A percentile compares a stretch with the other conserved stretches of the same genome.
phyloP scores from a whole-genome alignment of 371 early-diverging fungal species.

The Apophysomyces trapeziformis region DNA sequence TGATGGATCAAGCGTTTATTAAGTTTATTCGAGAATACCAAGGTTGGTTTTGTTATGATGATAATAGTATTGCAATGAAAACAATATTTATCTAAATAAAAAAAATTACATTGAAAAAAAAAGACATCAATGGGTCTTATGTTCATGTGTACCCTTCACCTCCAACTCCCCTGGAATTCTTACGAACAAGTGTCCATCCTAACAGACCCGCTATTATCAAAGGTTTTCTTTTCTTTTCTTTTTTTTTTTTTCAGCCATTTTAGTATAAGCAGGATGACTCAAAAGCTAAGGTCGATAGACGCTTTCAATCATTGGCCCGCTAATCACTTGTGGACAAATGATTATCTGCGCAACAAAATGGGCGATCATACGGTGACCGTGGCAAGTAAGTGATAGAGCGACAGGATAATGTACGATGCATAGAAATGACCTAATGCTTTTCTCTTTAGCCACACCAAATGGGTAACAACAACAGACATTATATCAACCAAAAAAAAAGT shows the following conservation, averaged over 20 bases:
- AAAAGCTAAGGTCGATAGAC: constrained; percentile 13
- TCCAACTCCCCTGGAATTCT: constrained; percentile 47
- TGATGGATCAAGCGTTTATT: constrained; percentile 31
- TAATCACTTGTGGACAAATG: constrained; percentile 61
- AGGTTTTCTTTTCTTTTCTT: constrained; percentile 18
- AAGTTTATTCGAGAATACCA: constrained; percentile 49
- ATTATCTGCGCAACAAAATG: constrained; percentile 56
- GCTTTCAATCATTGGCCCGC: constrained; percentile 68
- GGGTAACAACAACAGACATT: constrained; percentile 30
- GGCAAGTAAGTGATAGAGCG: constrained; percentile 44
- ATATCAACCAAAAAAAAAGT: too few relatives aligned
- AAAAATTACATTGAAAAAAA: background rate
- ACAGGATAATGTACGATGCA: too few relatives aligned
- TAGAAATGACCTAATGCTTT: too few relatives aligned
- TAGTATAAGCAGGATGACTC: background rate
- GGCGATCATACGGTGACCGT: constrained; percentile 62
- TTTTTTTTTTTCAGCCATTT: background rate
- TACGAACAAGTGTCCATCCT: constrained; percentile 43
- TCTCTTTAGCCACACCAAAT: constrained; percentile 41
- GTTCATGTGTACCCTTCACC: constrained; percentile 32
- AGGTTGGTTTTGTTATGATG: constrained; percentile 23
- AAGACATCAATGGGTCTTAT: constrained; percentile 49
- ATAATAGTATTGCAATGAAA: background rate
- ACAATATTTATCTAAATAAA: background rate
- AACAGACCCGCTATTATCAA: constrained; percentile 52